Evolutionary conservation across 768 basidiomycete species (phyloP).

Genomic region (Mycena polygramma): DNA sequence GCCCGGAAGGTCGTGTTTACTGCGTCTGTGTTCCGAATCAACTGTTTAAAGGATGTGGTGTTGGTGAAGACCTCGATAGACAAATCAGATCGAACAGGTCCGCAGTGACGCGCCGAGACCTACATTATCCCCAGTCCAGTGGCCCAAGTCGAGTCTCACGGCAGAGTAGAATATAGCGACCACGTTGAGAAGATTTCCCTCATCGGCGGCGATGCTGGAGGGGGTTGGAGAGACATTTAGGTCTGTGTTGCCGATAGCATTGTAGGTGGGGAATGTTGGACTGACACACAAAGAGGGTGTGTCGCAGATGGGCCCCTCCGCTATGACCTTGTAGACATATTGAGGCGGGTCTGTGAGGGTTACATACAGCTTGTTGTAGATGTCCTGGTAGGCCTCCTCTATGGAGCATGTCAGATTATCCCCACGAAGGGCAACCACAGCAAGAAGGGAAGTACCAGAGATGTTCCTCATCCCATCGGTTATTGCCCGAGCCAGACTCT

Average conservation of each 20-base stretch:
- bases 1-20: conserved; percentile 6
- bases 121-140: conserved; percentile 34
- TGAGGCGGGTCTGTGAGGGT: neutral
- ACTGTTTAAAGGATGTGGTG: conserved; percentile 28
- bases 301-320: neutral
- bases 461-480: conserved; percentile 2
- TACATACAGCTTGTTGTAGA: neutral
- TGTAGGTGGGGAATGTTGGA: conserved; percentile 17
- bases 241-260: conserved; percentile 31
- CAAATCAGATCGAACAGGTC: neutral
- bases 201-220: conserved; percentile 5
- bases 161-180: conserved; percentile 25
- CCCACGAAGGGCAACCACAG: neutral
- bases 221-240: conserved; percentile 22
- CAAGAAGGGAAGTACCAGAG: neutral
- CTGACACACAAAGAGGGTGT: conserved; percentile 3
- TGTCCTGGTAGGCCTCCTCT: neutral
- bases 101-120: neutral
- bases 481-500: neutral
- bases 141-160: conserved; percentile 33
- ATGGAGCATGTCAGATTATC: neutral
- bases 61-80: conserved; percentile 30
- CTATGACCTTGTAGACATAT: neutral
- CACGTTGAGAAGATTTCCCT: conserved; percentile 25
- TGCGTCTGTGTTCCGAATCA: neutral